These are phyloP conservation scores for Cladorrhinum samala DNA, from an alignment of 495 filamentous ascomycete genomes.

Conservation along the genomic window DNA sequence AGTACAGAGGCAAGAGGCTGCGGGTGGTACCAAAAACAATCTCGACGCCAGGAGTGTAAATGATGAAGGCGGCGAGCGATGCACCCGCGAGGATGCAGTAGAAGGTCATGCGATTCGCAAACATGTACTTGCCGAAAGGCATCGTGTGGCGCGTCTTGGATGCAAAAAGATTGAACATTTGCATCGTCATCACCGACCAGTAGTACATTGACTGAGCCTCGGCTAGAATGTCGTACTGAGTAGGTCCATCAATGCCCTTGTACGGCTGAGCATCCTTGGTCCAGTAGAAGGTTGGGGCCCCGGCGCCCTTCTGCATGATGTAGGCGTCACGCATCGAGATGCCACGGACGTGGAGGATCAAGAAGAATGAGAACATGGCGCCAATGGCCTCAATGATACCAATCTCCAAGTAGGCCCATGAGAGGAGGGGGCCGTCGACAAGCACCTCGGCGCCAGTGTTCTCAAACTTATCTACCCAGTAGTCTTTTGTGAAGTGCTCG, in stretches of 20 bases:
- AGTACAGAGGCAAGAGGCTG: constrained; percentile 13
- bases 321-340: constrained; percentile 13
- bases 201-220: constrained; percentile 30
- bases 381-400: constrained; percentile 16
- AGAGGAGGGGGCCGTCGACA: constrained; percentile 26
- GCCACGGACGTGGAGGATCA: constrained; percentile 11
- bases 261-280: constrained; percentile 18
- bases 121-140: constrained; percentile 18
- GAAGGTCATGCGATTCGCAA: constrained; percentile 16
- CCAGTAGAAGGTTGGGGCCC: constrained; percentile 24
- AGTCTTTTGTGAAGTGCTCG: constrained; percentile 17
- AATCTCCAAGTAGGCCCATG: constrained; percentile 18
- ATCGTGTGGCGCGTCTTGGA: constrained; percentile 15
- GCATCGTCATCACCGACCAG: constrained; percentile 32
- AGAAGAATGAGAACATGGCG: constrained; percentile 12
- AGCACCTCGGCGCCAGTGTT: constrained; percentile 26
- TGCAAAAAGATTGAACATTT: constrained; percentile 21
- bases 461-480: constrained; percentile 27
- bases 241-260: constrained; percentile 23
- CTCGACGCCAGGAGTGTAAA: constrained; percentile 18
- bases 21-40: constrained; percentile 14
- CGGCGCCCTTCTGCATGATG: constrained; percentile 24
- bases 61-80: constrained; percentile 15
- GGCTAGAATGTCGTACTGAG: constrained; percentile 28
- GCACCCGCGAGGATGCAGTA: constrained; percentile 24